Evolutionary conservation across 257 asterid species (phyloP).

Genomic region (Perilla frutescens): DNA sequence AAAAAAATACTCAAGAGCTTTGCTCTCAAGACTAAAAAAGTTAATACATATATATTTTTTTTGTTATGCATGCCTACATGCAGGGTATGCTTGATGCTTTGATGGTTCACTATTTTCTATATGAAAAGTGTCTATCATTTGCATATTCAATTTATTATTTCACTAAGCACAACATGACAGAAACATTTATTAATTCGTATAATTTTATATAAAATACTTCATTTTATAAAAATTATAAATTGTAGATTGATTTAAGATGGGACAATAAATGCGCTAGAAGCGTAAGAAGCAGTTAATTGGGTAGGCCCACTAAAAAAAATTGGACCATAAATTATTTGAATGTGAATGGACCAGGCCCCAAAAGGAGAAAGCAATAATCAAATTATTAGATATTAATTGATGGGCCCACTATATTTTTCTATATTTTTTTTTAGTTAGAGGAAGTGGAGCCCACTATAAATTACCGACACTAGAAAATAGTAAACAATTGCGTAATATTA

Average conservation of each 20-base stretch:
- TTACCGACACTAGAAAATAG: conserved; percentile 34
- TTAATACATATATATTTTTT: too few relatives aligned
- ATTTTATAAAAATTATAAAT: too few relatives aligned
- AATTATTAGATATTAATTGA: conserved; percentile 1
- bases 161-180: neutral
- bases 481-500: neutral
- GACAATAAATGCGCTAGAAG: neutral
- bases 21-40: too few relatives aligned
- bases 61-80: too few relatives aligned
- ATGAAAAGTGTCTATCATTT: neutral
- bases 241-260: neutral
- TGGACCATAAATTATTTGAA: conserved; percentile 20
- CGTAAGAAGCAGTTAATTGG: neutral
- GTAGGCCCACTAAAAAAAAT: conserved; percentile 31
- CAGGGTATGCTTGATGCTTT: too few relatives aligned
- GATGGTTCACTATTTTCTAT: too few relatives aligned
- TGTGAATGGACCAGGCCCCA: conserved; percentile 26
- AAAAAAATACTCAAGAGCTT: too few relatives aligned
- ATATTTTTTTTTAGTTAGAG: too few relatives aligned
- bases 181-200: neutral
- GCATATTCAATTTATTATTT: neutral
- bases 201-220: too few relatives aligned
- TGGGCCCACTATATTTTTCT: conserved; percentile 6
- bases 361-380: conserved; percentile 5
- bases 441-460: conserved; percentile 8